Evolutionary conservation across 2,329 filamentous ascomycete genomes (phyloP).

Genomic region (Fusarium marasasianum): DNA sequence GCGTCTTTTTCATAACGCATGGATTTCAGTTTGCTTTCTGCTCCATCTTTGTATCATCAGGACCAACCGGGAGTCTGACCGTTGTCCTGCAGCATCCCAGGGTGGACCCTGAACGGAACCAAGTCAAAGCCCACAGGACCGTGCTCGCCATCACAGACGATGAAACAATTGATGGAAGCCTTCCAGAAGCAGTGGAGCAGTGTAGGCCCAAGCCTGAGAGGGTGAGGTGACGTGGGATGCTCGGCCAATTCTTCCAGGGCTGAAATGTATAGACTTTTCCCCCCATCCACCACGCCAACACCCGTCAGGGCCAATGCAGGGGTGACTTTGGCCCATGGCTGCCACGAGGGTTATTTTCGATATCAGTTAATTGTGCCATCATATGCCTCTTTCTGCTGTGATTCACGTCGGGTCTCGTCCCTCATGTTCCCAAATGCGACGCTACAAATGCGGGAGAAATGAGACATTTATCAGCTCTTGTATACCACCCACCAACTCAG

Average conservation of each 20-base stretch:
- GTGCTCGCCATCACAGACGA: constrained; percentile 36
- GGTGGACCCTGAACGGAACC: constrained; percentile 28
- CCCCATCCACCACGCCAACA: constrained; percentile 15
- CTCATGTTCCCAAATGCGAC: constrained; percentile 27
- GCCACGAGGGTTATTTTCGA: constrained; percentile 40
- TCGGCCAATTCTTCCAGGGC: constrained; percentile 28
- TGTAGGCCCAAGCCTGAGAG: not conserved
- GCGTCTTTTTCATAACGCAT: not conserved
- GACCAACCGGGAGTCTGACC: constrained; percentile 34
- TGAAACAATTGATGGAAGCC: constrained; percentile 43
- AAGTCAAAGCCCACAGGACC: constrained; percentile 21
- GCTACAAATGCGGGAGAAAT: constrained; percentile 22
- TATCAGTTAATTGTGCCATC: constrained; percentile 19
- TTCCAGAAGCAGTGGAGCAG: constrained; percentile 44
- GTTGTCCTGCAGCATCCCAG: constrained; percentile 26
- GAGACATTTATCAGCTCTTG: not conserved
- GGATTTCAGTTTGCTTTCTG: not conserved
- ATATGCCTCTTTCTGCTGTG: constrained; percentile 41
- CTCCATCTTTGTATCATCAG: constrained; percentile 24
- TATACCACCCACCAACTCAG: not conserved
- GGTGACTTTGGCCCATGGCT: constrained; percentile 42
- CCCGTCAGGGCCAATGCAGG: constrained; percentile 30
- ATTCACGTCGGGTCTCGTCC: constrained; percentile 31
- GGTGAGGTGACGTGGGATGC: constrained; percentile 23
- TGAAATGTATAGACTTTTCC: constrained; percentile 20